Base-by-base conservation (phyloP, 108 stramenopile species). In the Aurantiochytrium sp. region DNA sequence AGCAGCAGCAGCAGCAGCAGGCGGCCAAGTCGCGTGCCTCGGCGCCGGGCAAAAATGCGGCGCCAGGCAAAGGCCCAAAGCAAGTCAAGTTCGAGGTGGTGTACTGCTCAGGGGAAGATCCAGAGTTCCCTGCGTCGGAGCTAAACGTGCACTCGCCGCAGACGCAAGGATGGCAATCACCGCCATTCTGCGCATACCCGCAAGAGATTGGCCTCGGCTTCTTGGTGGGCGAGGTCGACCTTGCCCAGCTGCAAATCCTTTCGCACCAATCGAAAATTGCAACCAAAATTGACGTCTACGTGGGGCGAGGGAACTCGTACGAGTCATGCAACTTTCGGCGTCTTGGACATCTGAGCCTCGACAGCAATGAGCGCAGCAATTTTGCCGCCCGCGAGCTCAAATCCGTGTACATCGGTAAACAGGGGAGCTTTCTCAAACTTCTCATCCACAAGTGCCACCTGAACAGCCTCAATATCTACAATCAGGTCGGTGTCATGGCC, bases 151-250 rank as follows among this genome's bases (percentile, higher is more conserved):
- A 93, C 71, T 92, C 91, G 29, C 94, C 94, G 18, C 64, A 87
- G 23, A 94, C 94, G 4, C 73, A 91, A 71, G 94, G 94, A 14
- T 94, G 94, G 94, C 93, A 93, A 45, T 93, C 92, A n/a, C 92
- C 93, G 5, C 73, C 87, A 21, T 94, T 92, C 59, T 92, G 92
- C 71, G 71, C 92, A 44, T 94, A 92, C 59, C 94, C 94, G 3
- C 93, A 93, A 49, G 94, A 94, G 72, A 45, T 94, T 10, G 93
- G 93, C n/a, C 83, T 94, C 49, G 69, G 64, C 5, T 89, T 92
- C 88, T 5, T 49, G 0, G 45, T 42, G 5, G 89, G 87, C 6
- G 53, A 44, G 21, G 89, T 89, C 12, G 44, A 87, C 12, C 19
- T 92, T 16, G 21, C 57, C 16, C 91, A 93, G 89, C 89, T 93